A percentile compares a stretch with the other conserved stretches of the same genome.
Conservation (phyloP, 2,329 filamentous ascomycete species). For the Cyphellophora europaea region DNA sequence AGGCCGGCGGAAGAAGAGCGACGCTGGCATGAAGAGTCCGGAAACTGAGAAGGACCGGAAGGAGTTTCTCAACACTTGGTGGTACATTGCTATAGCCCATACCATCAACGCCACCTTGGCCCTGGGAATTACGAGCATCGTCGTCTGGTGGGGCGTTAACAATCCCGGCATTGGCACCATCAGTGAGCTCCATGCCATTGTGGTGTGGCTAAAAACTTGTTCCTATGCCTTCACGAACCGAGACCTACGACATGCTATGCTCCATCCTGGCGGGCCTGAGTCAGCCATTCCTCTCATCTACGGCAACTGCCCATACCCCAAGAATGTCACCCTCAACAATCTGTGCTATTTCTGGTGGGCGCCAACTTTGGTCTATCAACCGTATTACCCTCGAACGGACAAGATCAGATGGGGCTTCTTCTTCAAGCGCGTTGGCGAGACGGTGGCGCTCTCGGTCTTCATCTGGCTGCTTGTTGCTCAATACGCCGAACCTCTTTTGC, state of each 20-base stretch:
- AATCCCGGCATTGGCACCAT: slow-evolving; percentile 90
- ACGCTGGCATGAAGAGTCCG: slow-evolving; percentile 46
- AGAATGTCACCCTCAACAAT: slow-evolving; percentile 82
- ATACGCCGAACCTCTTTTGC: slow-evolving; percentile 81
- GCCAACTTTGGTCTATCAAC: slow-evolving; percentile 92
- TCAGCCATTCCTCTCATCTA: slow-evolving; percentile 74
- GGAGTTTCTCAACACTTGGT: slow-evolving; percentile 67
- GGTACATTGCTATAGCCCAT: slow-evolving; percentile 69
- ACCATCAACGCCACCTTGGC: slow-evolving; percentile 74
- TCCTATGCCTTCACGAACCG: slow-evolving; percentile 96
- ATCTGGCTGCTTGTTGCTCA: slow-evolving; percentile 95
- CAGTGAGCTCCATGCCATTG: slow-evolving; percentile 81
- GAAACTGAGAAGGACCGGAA: slow-evolving; percentile 51
- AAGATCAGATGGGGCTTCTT: slow-evolving; percentile 84
- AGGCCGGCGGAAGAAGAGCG: slow-evolving; percentile 40
- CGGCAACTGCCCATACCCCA: slow-evolving; percentile 71
- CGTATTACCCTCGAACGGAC: slow-evolving; percentile 79
- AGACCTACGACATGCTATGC: slow-evolving; percentile 81
- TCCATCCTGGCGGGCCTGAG: slow-evolving; percentile 62
- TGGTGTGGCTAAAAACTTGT: slow-evolving; percentile 92
- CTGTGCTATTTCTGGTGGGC: slow-evolving; percentile 97
- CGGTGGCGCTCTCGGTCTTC: slow-evolving; percentile 68
- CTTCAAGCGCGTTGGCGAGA: slow-evolving; percentile 68
- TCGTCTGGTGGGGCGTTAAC: slow-evolving; percentile 84
- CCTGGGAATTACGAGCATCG: slow-evolving; percentile 67